Conservation (phyloP, 176 grass and related monocot species). For the Metroxylon sagu region DNA sequence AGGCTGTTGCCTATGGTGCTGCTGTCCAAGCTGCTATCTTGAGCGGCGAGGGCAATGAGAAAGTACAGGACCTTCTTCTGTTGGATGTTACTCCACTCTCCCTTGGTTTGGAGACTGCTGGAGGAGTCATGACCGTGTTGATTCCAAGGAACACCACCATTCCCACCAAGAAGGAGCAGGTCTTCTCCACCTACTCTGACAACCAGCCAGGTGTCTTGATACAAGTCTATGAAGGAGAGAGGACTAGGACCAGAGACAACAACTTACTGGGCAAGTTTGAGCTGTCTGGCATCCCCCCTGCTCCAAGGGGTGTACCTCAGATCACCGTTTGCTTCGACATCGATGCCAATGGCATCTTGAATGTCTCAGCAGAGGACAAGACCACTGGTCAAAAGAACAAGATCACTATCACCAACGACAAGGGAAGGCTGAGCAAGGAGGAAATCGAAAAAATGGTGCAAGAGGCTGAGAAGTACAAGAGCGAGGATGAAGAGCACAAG, state of each 20-base stretch:
- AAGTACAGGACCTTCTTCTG: slow-evolving; percentile 71
- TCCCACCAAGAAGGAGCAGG: slow-evolving; percentile 84
- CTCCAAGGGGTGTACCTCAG: slow-evolving; percentile 64
- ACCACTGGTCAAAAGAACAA: slow-evolving; percentile 83
- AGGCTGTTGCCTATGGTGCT: slow-evolving; percentile 90
- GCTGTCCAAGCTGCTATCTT: slow-evolving; percentile 85
- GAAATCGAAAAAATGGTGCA: slow-evolving; percentile 94
- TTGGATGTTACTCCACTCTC: slow-evolving; percentile 75
- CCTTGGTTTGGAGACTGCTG: slow-evolving; percentile 61
- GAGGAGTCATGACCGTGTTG: slow-evolving; percentile 66
- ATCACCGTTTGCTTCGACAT: slow-evolving; percentile 89
- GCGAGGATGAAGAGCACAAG: slow-evolving; percentile 83
- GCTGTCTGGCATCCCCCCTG: slow-evolving; percentile 76
- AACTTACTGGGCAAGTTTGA: slow-evolving; percentile 86
- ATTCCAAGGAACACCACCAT: slow-evolving; percentile 90
- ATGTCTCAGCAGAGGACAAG: slow-evolving; percentile 83
- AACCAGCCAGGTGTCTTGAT: slow-evolving; percentile 88
- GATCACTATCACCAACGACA: slow-evolving; percentile 90
- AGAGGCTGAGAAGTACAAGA: slow-evolving; percentile 82
- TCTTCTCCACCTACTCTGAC: slow-evolving; percentile 89
- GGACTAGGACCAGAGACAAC: slow-evolving; percentile 67
- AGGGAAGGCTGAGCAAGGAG: slow-evolving; percentile 73
- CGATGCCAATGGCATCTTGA: slow-evolving; percentile 75
- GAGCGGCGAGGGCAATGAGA: slow-evolving; percentile 81
- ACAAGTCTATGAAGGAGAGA: slow-evolving; percentile 89